A percentile compares a stretch with the other conserved stretches of the same genome.
phyloP scores from a whole-genome alignment of 2,329 filamentous ascomycete species.

The Blumeria graminis region DNA sequence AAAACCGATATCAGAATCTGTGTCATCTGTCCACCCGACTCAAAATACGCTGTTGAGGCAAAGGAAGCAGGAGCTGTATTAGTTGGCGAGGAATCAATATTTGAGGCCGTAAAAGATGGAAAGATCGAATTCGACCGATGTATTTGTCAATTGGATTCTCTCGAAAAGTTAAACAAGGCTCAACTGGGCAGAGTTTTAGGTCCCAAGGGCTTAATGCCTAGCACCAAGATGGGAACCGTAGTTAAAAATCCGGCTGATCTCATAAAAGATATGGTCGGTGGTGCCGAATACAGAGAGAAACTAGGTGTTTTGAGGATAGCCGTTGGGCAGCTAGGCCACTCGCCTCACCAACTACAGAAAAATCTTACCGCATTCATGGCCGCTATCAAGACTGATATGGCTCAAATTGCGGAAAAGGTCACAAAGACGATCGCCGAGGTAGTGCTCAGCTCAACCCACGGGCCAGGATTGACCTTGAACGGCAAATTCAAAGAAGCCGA shows the following conservation, averaged over 20 bases:
- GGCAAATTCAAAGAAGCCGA: conserved; percentile 46
- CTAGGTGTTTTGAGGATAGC: conserved; percentile 66
- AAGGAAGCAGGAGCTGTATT: conserved; percentile 53
- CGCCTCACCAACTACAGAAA: conserved; percentile 59
- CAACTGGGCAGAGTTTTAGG: conserved; percentile 61
- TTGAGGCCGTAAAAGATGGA: conserved; percentile 47
- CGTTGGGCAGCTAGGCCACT: conserved; percentile 77
- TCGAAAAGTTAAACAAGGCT: conserved; percentile 59
- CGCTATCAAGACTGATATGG: conserved; percentile 55
- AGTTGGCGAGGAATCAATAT: conserved; percentile 68
- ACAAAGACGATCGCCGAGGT: conserved; percentile 50
- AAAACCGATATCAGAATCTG: conserved; percentile 73
- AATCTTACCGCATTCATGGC: conserved; percentile 63
- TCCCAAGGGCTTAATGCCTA: conserved; percentile 83
- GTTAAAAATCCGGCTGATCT: conserved; percentile 53
- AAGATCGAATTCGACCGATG: conserved; percentile 72
- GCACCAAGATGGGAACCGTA: conserved; percentile 65
- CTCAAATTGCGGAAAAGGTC: conserved; percentile 34
- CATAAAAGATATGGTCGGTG: conserved; percentile 63
- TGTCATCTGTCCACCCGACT: conserved; percentile 72
- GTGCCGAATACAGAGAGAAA: conserved; percentile 67
- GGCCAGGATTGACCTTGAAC: conserved; percentile 67
- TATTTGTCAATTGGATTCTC: conserved; percentile 59
- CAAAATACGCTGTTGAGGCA: conserved; percentile 49
- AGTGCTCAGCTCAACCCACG: conserved; percentile 69